Evolutionary conservation across 345 rosid species (phyloP), one percentile per base, ranked within the genome.

Genomic region (Boechera retrofracta): DNA sequence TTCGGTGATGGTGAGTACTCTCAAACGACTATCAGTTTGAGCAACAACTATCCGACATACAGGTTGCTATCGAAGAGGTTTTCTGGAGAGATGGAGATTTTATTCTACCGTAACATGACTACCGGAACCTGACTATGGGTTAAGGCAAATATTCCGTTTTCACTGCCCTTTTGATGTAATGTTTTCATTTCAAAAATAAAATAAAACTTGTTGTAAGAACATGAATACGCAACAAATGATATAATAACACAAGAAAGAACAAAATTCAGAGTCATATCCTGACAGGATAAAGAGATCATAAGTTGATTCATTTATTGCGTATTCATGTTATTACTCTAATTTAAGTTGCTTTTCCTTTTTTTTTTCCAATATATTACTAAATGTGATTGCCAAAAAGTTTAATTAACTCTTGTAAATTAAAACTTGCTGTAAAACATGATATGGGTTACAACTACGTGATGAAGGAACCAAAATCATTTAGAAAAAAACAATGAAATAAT

Each of bases 61-160:
- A 75, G 4, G 44, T 42, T 67, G 60, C 1, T 75, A 47, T 47
- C 67, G 5, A 67, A 36, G 33, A 67, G 15, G 67, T 48, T 0
- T 1, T 58, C 73, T 38, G 79, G 73, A 26, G 67, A 58, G 5
- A 75, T 75, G 79, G 73, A 75, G 53, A 24, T 75, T 59, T 38
- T n/a, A 16, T 67, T 75, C 68, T 67, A 75, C 61, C 4, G 15
- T 12, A 64, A 13, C 10, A 0, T 36, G 10, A n/a, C 8, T 2
- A 48, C 53, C 21, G 24, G 24, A 21, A 21, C 24, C 24, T 21
- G 24, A 21, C 24, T 52, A 52, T 52, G 5, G 5, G 56, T 64
- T 39, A 64, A 74, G 49, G 31, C 31, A n/a, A 11, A 64, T 36
- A 0, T 42, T 64, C 15, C 24, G 24, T 21, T 21, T 21, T 21